Evolutionary conservation across 179 eudicot species (phyloP).

Genomic region (Vitellaria paradoxa): DNA sequence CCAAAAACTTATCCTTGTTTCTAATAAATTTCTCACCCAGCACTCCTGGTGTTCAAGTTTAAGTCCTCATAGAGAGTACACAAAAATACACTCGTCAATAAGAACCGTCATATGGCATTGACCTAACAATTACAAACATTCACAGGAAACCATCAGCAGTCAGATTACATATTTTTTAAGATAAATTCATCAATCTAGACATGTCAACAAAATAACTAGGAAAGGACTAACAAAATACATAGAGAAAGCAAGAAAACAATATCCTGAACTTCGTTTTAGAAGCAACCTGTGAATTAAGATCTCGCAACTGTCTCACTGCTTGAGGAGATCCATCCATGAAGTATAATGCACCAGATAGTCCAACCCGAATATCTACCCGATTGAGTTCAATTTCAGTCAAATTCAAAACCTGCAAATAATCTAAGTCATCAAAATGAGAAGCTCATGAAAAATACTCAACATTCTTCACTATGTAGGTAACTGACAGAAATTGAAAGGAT

Average conservation of each 20-base stretch:
- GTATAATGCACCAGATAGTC: constrained; percentile 85
- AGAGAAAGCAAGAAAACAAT: constrained; percentile 7
- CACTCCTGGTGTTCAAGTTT: no score
- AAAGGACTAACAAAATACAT: neutral
- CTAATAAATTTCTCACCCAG: no score
- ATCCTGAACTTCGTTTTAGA: constrained; percentile 1
- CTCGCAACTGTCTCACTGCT: constrained; percentile 94
- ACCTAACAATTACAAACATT: neutral
- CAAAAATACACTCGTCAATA: no score
- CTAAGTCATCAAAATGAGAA: constrained; percentile 19
- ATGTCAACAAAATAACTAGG: neutral
- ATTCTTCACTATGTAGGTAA: neutral
- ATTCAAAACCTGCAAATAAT: constrained; percentile 73
- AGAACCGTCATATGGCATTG: no score
- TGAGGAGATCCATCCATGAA: constrained; percentile 99
- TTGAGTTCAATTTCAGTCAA: constrained; percentile 89
- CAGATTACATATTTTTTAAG: neutral
- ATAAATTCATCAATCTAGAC: neutral
- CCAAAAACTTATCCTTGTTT: no score
- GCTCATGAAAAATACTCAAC: constrained; percentile 1
- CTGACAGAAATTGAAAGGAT: neutral
- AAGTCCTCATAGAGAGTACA: no score
- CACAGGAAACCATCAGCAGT: neutral
- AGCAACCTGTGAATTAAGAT: constrained; percentile 87
- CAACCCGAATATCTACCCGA: constrained; percentile 91